Base-by-base conservation (phyloP, 176 grass and related monocot genomes). In the Dactylis glomerata region DNA sequence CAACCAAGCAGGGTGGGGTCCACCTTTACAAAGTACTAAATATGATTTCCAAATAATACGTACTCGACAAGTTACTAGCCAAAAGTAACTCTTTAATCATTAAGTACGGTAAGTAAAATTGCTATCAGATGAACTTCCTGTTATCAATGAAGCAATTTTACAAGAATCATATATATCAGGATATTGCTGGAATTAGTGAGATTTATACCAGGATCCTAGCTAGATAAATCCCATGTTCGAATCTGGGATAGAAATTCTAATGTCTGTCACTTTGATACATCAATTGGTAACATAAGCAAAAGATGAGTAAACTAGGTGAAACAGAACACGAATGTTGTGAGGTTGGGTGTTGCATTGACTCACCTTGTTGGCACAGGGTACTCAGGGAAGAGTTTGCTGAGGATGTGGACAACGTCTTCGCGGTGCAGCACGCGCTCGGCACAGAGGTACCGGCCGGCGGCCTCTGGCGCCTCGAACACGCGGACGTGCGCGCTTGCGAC, bases 351-450 rank as follows among this genome's bases (percentile, higher is more conserved):
- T 75, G 28, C 55, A 58, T 58, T 14, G 6, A 61, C 68, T 81
- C 3, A 85, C 95, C 77, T 94, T 75, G 82, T 86, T 68, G 95
- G 95, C 52, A 98, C 85, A 9, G 89, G 89, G 73, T 98, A 98
- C 78, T 98, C 93, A 3, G 91, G 93, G 87, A 98, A 98, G 84
- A 93, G 86, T 85, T 95, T 95, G 74, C 30, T 74, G 42, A 98
- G 96, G 73, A 91, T 93, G 30, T 81, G 85, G 76, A 98, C 93
- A 47, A 98, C 83, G 47, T 95, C 96, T 83, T 89, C 91, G 34
- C 96, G 92, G 76, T 98, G 96, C 41, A 98, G 93, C 26, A 98
- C 93, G 44, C 87, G 61, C 81, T 98, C 93, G 55, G 87, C 89
- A 78, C 96, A 98, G 80, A 98, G 82, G 87, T 93, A n/a, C 0